phyloP scores from a whole-genome alignment of 306 rosid genomes.

The Prunus dulcis region DNA sequence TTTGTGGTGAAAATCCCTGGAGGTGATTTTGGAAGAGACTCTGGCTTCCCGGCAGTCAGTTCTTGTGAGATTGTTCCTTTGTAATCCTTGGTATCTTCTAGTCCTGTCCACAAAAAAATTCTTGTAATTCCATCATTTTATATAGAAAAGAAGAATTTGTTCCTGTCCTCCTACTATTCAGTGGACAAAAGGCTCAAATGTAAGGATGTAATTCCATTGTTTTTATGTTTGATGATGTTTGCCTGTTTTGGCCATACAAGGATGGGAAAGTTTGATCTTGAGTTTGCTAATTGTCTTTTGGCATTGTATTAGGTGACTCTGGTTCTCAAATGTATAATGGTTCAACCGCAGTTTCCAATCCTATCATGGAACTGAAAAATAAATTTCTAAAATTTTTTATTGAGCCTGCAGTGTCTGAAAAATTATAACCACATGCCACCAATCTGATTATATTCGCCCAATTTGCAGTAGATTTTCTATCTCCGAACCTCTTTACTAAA shows the following conservation, averaged over 20 bases:
- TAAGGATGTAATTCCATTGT: background rate
- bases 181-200: background rate
- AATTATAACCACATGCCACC: too few relatives aligned
- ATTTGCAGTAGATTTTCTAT: too few relatives aligned
- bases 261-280: background rate
- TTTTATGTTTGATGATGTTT: background rate
- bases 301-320: background rate
- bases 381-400: too few relatives aligned
- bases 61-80: background rate
- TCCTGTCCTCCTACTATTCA: background rate
- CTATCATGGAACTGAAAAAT: background rate
- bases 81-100: background rate
- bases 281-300: background rate
- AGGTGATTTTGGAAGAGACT: background rate
- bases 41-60: background rate
- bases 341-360: background rate
- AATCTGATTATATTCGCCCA: too few relatives aligned
- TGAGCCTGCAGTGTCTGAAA: too few relatives aligned
- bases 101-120: background rate
- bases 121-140: background rate
- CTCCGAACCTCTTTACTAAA: too few relatives aligned
- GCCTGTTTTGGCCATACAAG: background rate
- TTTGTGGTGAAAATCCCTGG: background rate
- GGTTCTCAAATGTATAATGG: background rate
- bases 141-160: background rate